phyloP scores from a whole-genome alignment of 768 basidiomycete species.

The Kwoniella shandongensis region DNA sequence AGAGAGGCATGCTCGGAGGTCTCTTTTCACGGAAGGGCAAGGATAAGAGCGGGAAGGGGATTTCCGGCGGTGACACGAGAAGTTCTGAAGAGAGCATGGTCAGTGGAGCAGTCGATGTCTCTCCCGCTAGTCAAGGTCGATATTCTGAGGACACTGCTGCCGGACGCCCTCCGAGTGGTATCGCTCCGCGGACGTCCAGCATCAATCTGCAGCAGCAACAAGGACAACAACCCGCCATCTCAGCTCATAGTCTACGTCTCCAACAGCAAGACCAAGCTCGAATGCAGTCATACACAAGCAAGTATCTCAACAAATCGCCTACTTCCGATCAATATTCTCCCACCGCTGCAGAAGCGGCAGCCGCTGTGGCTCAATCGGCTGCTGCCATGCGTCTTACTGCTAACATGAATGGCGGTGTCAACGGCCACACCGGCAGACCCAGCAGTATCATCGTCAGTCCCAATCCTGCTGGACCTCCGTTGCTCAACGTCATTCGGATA shows the following conservation, averaged over 20 bases:
- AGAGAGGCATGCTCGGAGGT: conserved; percentile 69
- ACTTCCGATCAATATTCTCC: conserved; percentile 67
- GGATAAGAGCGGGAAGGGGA: conserved; percentile 72
- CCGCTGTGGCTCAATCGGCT: conserved; percentile 62
- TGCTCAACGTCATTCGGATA: conserved; percentile 90
- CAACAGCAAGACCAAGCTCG: conserved; percentile 87
- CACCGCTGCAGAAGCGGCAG: conserved; percentile 66
- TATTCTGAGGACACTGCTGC: conserved; percentile 28
- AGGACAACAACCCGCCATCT: conserved; percentile 54
- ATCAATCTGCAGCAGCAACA: conserved; percentile 12
- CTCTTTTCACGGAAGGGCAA: conserved; percentile 64
- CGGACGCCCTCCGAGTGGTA: background rate
- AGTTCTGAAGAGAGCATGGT: conserved; percentile 48
- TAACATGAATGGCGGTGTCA: conserved; percentile 19
- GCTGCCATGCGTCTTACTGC: conserved; percentile 48
- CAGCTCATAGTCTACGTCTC: conserved; percentile 65
- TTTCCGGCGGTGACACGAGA: conserved; percentile 48
- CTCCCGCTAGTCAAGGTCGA: conserved; percentile 25
- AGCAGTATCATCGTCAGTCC: conserved; percentile 53
- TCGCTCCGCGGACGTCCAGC: background rate
- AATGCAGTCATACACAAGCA: conserved; percentile 77
- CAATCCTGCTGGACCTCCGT: conserved; percentile 68
- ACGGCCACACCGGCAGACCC: conserved; percentile 33
- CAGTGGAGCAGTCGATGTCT: conserved; percentile 29
- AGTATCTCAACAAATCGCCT: conserved; percentile 81